Percentiles rank a stretch among this genome's conserved stretches.
Conservation (phyloP, 495 filamentous ascomycete species). For the Lasiosphaeria ovina region DNA sequence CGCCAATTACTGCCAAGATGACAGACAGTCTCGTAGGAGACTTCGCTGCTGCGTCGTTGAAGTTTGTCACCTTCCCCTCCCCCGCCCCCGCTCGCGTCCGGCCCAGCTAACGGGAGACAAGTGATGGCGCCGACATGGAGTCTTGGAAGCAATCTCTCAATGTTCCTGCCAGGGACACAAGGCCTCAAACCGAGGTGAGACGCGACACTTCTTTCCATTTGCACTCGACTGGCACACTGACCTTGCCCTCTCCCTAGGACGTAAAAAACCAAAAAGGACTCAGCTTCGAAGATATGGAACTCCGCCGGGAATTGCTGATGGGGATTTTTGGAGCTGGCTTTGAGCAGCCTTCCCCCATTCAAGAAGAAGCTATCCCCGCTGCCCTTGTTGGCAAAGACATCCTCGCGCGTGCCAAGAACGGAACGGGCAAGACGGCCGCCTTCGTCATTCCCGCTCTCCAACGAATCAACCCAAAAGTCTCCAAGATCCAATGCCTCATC, state of each 20-base stretch:
- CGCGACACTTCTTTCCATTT: constrained; percentile 9
- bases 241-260: constrained; percentile 56
- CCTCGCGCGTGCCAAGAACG: constrained; percentile 94
- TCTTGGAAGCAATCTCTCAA: constrained; percentile 81
- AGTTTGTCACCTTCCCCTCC: constrained; percentile 44
- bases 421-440: constrained; percentile 96
- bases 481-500: constrained; percentile 92
- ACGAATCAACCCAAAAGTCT: constrained; percentile 91
- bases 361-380: constrained; percentile 98
- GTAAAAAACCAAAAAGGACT: constrained; percentile 95
- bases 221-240: constrained; percentile 7
- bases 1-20: constrained; percentile 31
- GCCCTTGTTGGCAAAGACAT: constrained; percentile 94
- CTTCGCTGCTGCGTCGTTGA: constrained; percentile 68
- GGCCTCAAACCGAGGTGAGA: constrained; percentile 89
- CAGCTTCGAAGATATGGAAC: constrained; percentile 94
- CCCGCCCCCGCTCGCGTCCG: not conserved
- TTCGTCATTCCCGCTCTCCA: constrained; percentile 96
- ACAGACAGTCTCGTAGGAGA: constrained; percentile 61
- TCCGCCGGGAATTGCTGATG: constrained; percentile 94
- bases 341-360: constrained; percentile 97
- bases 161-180: constrained; percentile 74
- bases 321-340: constrained; percentile 99
- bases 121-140: constrained; percentile 55
- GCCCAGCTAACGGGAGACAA: constrained; percentile 3